Evolutionary conservation across 306 rosid species (phyloP).

Genomic region (Albizia julibrissin): DNA sequence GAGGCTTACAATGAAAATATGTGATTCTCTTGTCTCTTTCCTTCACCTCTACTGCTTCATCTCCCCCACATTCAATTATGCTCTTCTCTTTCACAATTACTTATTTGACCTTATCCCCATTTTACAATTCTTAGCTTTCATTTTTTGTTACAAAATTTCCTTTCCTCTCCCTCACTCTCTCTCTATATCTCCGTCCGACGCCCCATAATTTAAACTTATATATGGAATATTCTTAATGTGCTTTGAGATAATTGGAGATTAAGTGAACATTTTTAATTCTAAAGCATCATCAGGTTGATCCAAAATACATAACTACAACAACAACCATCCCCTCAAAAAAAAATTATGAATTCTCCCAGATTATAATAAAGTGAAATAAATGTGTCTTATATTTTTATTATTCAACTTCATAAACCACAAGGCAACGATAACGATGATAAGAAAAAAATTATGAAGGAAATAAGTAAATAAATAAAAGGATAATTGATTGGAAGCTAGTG

Average conservation of each 20-base stretch:
- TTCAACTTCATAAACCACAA: neutral
- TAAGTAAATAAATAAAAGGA: neutral
- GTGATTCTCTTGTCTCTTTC: constrained; percentile 38
- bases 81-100: constrained; percentile 32
- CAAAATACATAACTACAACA: neutral
- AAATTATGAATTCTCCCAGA: neutral
- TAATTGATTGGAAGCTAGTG: neutral
- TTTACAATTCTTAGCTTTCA: neutral
- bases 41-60: constrained; percentile 36
- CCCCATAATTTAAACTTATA: neutral
- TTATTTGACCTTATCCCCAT: constrained; percentile 30
- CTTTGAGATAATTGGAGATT: neutral
- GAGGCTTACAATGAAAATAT: constrained; percentile 29
- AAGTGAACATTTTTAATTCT: neutral
- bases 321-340: neutral
- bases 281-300: neutral
- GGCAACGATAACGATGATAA: neutral
- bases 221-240: neutral
- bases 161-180: neutral
- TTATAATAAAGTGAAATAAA: neutral
- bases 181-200: neutral
- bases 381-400: neutral
- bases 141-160: neutral
- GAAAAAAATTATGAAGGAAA: neutral
- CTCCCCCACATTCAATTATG: constrained; percentile 45